Evolutionary conservation across 768 basidiomycete species (phyloP), one percentile per base, ranked within the genome.

Genomic region (Serendipita sp.): DNA sequence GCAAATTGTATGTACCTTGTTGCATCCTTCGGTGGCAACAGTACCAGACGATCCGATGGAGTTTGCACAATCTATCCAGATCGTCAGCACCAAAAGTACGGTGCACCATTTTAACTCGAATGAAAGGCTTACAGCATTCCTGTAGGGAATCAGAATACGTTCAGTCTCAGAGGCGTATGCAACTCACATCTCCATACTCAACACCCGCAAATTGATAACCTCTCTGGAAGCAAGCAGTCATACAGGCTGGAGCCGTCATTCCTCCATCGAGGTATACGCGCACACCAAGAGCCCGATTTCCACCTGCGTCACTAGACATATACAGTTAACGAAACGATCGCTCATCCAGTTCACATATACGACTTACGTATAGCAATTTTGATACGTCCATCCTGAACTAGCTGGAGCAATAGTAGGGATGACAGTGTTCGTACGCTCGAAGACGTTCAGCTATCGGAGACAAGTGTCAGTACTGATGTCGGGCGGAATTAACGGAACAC

Each of bases 1-100:
- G 14, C 34, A 14, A 85, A 82, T 14, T 84, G 85, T 2, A 71
- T 86, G 87, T 22, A 75, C 65, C 85, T 86, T 87, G 66, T 75
- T 77, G 68, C 88, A 91, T 50, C 80, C 81, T 1, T 75, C 71
- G 0, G 78, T 66, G 0, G 76, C 75, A 0, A 77, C 74, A 24
- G 73, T 75, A 17, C 79, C 79, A 13, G 74, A 76, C 64, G 80
- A 78, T 30, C 68, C 69, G 64, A 84, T 72, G 22, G 72, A 64
- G 1, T 73, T 69, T 24, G 75, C 81, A 67, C 84, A 87, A 68
- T 75, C 82, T 84, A 48, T 48, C 34, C 7, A 7, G 7, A 38
- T 38, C 7, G 5, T 38, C 7, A 38, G 34, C 34, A 38, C 14
- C 14, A 38, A 14, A 38, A 38, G 14, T 5, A 38, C 14, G 14